Conservation (phyloP, 2,329 filamentous ascomycete genomes). For the Sclerotinia minor region DNA sequence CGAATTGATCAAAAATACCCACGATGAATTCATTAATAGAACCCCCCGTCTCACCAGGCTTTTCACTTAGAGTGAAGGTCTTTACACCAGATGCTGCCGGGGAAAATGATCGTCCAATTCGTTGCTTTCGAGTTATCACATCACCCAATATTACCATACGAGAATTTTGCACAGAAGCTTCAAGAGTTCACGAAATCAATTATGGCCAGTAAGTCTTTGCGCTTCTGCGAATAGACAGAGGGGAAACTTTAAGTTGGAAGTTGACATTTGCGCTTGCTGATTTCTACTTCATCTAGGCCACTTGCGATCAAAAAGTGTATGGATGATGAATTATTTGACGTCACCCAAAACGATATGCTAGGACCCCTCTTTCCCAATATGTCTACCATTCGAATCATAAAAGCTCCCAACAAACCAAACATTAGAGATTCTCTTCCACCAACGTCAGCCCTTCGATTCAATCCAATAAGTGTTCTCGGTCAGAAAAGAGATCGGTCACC, state of each 20-base stretch:
- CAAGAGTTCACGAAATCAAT: slow-evolving; percentile 39
- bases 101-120: slow-evolving; percentile 34
- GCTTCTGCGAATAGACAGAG: background rate
- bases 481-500: slow-evolving; percentile 36
- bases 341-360: slow-evolving; percentile 38
- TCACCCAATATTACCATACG: slow-evolving; percentile 38
- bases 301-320: slow-evolving; percentile 40
- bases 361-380: slow-evolving; percentile 37
- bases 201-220: slow-evolving; percentile 38
- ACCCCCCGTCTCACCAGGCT: slow-evolving; percentile 35
- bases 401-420: slow-evolving; percentile 34
- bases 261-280: background rate
- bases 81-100: slow-evolving; percentile 34
- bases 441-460: slow-evolving; percentile 39
- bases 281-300: slow-evolving; percentile 29
- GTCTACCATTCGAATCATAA: slow-evolving; percentile 38
- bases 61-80: slow-evolving; percentile 40
- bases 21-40: slow-evolving; percentile 32
- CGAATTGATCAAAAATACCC: background rate
- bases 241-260: background rate
- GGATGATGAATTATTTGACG: slow-evolving; percentile 40
- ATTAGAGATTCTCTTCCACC: slow-evolving; percentile 41
- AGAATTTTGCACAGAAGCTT: slow-evolving; percentile 40
- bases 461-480: slow-evolving; percentile 26
- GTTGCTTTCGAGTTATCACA: slow-evolving; percentile 39